A percentile compares a stretch with the other conserved stretches of the same genome.
Conservation (phyloP, 495 filamentous ascomycete genomes). For the Neurospora hispaniola region DNA sequence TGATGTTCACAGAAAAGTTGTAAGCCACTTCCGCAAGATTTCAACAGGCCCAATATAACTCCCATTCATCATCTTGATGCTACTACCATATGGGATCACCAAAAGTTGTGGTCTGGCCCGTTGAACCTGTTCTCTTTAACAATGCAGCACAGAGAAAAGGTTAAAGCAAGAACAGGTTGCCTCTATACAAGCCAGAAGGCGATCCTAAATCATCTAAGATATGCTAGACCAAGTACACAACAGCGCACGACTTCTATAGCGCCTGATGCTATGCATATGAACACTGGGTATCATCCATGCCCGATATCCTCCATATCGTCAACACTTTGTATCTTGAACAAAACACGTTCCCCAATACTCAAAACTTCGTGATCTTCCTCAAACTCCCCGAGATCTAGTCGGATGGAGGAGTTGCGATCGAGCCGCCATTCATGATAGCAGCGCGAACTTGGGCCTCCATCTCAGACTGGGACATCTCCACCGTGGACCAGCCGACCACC, state of each 20-base stretch:
- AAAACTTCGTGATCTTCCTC: neutral
- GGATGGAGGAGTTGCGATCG: conserved; percentile 7
- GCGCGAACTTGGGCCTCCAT: conserved; percentile 21
- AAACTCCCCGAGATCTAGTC: neutral
- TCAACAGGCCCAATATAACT: neutral
- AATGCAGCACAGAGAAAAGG: neutral
- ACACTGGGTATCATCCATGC: neutral
- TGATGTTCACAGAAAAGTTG: neutral
- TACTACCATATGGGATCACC: neutral
- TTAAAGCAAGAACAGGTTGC: neutral
- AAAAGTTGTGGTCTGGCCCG: neutral
- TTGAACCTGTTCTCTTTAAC: neutral
- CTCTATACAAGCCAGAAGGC: neutral
- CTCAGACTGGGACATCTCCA: conserved; percentile 20
- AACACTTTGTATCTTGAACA: neutral
- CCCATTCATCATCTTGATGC: neutral
- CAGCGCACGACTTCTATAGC: neutral
- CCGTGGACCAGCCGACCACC: conserved; percentile 38
- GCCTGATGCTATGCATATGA: neutral
- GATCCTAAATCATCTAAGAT: neutral
- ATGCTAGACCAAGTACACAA: neutral
- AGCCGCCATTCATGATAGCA: conserved; percentile 9
- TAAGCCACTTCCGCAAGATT: neutral
- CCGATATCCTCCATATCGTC: neutral
- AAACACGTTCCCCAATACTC: neutral